Conservation (phyloP, 2,329 filamentous ascomycete genomes). For the Ophiostoma triangulosporum region DNA sequence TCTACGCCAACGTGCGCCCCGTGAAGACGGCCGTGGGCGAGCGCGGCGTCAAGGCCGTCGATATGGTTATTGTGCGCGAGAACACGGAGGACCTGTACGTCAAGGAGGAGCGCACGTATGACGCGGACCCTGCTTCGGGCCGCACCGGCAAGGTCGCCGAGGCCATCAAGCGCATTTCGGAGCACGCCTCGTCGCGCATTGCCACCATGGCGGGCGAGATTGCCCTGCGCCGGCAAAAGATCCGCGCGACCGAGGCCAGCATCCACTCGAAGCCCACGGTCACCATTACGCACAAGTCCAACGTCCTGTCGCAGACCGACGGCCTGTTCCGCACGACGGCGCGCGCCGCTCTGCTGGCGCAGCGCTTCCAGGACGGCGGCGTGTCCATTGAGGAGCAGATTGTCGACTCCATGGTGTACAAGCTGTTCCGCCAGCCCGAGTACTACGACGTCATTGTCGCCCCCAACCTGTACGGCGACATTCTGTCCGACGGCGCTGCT, state of each 20-base stretch:
- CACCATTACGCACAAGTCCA: slow-evolving; percentile 97
- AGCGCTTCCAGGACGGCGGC: slow-evolving; percentile 39
- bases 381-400: slow-evolving; percentile 89
- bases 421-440: slow-evolving; percentile 90
- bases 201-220: slow-evolving; percentile 91
- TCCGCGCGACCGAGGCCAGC: slow-evolving; percentile 46
- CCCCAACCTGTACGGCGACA: slow-evolving; percentile 94
- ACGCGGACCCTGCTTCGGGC: slow-evolving; percentile 35
- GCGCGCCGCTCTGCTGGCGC: slow-evolving; percentile 53
- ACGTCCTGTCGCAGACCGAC: slow-evolving; percentile 92
- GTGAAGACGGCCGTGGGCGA: slow-evolving; percentile 69
- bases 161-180: slow-evolving; percentile 92
- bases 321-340: slow-evolving; percentile 81
- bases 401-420: slow-evolving; percentile 98
- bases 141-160: slow-evolving; percentile 72
- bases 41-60: slow-evolving; percentile 55
- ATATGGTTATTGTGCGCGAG: slow-evolving; percentile 96
- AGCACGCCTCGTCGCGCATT: slow-evolving; percentile 74
- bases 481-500: slow-evolving; percentile 87
- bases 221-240: slow-evolving; percentile 70
- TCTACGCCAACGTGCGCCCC: slow-evolving; percentile 94
- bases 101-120: slow-evolving; percentile 82
- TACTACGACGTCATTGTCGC: slow-evolving; percentile 97
- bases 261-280: slow-evolving; percentile 62
- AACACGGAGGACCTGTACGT: slow-evolving; percentile 99